phyloP scores from a whole-genome alignment of 148 eudicot species.

The Arctostaphylos glauca region DNA sequence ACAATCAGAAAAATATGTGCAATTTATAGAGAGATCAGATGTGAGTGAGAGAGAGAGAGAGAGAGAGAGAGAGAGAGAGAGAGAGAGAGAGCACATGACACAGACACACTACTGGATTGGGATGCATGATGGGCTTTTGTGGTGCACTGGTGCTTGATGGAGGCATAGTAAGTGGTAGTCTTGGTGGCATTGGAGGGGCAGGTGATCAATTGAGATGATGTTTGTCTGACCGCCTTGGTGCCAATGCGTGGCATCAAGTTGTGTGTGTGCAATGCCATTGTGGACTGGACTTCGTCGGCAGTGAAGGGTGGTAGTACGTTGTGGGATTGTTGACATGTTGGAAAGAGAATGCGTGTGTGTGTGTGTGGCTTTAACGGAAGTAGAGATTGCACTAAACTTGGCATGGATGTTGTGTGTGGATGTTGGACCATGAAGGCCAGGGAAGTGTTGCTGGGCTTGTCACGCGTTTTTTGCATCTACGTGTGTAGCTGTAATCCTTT shows the following conservation, averaged over 20 bases:
- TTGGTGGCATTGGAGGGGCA: not conserved
- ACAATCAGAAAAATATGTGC: too few relatives aligned
- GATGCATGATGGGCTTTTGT: slow-evolving; percentile 3
- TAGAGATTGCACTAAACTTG: not conserved
- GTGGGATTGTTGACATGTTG: not conserved
- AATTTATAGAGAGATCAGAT: too few relatives aligned
- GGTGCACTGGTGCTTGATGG: not conserved
- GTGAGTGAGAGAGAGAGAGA: too few relatives aligned
- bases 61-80: too few relatives aligned
- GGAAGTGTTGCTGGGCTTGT: not conserved
- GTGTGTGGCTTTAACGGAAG: not conserved
- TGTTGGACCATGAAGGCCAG: not conserved
- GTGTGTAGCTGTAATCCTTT: not conserved
- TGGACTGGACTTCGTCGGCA: not conserved
- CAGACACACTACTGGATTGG: not conserved
- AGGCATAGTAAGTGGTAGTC: not conserved
- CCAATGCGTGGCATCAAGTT: not conserved
- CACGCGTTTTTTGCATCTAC: not conserved
- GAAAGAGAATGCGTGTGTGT: not conserved
- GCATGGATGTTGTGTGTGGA: not conserved
- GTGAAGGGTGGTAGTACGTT: not conserved
- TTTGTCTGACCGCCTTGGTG: not conserved
- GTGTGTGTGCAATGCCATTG: not conserved
- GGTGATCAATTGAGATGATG: not conserved
- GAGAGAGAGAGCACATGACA: not conserved